Conservation (phyloP, 2,329 filamentous ascomycete genomes). For the Ophiostoma australiae region DNA sequence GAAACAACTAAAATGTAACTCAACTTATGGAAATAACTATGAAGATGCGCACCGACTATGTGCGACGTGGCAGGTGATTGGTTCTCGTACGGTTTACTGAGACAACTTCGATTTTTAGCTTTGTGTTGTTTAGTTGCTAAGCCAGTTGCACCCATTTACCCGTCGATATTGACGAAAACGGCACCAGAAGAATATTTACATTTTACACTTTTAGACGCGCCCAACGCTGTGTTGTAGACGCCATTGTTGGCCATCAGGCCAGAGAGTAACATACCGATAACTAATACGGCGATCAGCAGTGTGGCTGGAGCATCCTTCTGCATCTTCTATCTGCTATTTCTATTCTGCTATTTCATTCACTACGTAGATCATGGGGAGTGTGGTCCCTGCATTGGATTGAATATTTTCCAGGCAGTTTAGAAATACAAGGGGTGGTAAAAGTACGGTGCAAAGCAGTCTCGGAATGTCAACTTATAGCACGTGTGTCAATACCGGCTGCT, state of each 20-base stretch:
- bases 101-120: no score
- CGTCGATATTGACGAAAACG: neutral
- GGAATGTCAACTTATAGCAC: neutral
- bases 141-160: neutral
- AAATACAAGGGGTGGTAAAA: neutral
- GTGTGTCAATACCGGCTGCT: no score
- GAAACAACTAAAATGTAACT: neutral
- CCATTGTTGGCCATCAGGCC: neutral
- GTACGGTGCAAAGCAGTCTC: neutral
- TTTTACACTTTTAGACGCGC: conserved; percentile 1
- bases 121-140: neutral
- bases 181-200: neutral
- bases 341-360: neutral
- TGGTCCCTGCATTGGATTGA: neutral
- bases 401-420: no score
- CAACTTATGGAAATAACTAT: neutral
- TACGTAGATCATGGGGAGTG: no score
- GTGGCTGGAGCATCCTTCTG: neutral
- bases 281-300: neutral
- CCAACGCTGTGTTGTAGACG: neutral
- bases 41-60: neutral
- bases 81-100: neutral
- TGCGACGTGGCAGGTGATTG: neutral
- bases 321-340: neutral
- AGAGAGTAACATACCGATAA: neutral